Base-by-base conservation (phyloP, 495 filamentous ascomycete genomes). In the Ascodesmis nigricans region DNA sequence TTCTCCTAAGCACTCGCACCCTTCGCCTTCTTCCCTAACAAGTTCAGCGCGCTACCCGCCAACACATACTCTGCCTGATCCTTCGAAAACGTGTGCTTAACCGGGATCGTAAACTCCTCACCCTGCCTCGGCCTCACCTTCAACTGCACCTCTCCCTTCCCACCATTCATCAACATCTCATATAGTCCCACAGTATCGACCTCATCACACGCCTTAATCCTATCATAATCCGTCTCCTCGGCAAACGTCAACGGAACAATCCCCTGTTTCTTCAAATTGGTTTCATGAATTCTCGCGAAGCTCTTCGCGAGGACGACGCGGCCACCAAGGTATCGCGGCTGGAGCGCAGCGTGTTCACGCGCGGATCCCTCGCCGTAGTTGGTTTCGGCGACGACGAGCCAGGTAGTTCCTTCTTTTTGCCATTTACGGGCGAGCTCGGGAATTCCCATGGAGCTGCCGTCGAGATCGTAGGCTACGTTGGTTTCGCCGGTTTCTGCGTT, bases 321-420 rank as follows among this genome's bases (percentile, higher is more conserved):
- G 21, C 79, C 80, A 32, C 87, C 87, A 0, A 97, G 70, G 55
- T 87, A 95, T 0, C 87, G 63, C 8, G 87, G 87, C 55, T 97
- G 87, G 31, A 97, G 63, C n/a, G 87, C 87, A 4, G 87, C 87
- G 59, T 97, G 87, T 52, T 97, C 87, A 30, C 87, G 67, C 17
- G 87, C 87, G 24, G 74, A 82, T 4, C 87, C 87, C 55, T 97
- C 87, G 45, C 87, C 87, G 63, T 97, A 97, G 66, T 97, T 97
- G 52, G 78, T 75, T 60, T 97, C 87, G 3, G 87, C 87, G 9
- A 95, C 78, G 3, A 95, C 81, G 29, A 97, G 65, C 87, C 87
- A 97, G 21, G 66, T 59, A 47, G 63, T 62, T 2, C 66, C 69
- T 33, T 69, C 53, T 4, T 64, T 58, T 48, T 78, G 77, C 84